Evolutionary conservation across 176 grass and related monocot genomes (phyloP).

Genomic region (Paspalum notatum): DNA sequence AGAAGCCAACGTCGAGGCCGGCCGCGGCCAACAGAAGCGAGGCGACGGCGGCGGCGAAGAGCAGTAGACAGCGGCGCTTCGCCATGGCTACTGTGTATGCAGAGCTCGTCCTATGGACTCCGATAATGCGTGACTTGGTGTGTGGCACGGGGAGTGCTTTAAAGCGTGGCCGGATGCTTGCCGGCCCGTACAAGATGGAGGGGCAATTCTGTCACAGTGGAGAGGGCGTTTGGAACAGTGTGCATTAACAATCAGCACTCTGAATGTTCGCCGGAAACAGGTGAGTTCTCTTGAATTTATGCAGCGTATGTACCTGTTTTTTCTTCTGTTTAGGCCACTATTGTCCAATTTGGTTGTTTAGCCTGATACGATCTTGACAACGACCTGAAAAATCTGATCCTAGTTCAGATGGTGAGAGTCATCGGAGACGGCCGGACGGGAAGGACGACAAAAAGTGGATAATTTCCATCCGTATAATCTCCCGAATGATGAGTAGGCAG

Average conservation of each 20-base stretch:
- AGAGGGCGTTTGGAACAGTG: neutral
- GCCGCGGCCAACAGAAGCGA: neutral
- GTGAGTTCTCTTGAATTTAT: neutral
- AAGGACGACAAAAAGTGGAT: no score
- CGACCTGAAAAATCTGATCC: no score
- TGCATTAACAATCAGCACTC: neutral
- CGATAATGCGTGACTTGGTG: neutral
- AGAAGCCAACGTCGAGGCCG: conserved; percentile 59
- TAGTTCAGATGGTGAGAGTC: no score
- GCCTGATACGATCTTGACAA: no score
- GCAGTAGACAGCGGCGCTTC: neutral
- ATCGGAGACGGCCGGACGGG: no score
- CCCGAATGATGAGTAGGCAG: no score
- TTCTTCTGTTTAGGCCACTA: neutral
- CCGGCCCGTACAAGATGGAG: neutral
- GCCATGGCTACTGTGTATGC: neutral
- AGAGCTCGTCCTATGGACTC: neutral
- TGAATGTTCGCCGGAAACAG: neutral
- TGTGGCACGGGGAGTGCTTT: neutral
- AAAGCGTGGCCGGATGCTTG: neutral
- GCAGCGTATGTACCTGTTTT: neutral
- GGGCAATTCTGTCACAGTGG: neutral
- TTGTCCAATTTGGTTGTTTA: neutral
- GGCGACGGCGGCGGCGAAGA: neutral
- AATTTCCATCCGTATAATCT: no score